phyloP scores from a whole-genome alignment of 441 rosid genomes.

The Pelargonium cotyledonis region DNA sequence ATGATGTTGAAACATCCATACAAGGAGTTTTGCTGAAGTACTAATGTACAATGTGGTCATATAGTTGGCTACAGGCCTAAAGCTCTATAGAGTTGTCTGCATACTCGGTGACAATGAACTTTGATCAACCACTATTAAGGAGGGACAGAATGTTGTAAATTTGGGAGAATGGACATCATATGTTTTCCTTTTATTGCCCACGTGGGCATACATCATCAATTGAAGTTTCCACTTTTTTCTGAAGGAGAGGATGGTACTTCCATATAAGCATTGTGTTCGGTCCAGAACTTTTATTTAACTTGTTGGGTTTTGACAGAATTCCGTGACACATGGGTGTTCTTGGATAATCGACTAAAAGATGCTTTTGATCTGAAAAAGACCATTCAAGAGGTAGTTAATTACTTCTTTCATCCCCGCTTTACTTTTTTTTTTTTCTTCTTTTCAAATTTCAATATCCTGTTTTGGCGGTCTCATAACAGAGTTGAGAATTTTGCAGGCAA shows the following conservation, averaged over 20 bases:
- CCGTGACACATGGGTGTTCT: slow-evolving; percentile 67
- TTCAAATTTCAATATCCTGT: no score
- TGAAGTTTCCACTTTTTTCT: background rate
- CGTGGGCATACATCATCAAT: background rate
- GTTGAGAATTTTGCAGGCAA: slow-evolving; percentile 48
- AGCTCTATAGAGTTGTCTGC: background rate
- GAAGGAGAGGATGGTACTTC: background rate
- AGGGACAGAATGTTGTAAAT: background rate
- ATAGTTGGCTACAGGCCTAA: background rate
- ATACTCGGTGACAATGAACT: background rate
- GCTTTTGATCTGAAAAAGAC: slow-evolving; percentile 80
- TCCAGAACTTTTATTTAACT: background rate
- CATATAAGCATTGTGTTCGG: background rate
- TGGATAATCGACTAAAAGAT: slow-evolving; percentile 75
- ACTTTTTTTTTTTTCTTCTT: background rate
- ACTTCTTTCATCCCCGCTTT: background rate
- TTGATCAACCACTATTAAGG: background rate
- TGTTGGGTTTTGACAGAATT: slow-evolving; percentile 38
- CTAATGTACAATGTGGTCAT: no score
- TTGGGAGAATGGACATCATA: background rate
- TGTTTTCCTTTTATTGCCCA: background rate
- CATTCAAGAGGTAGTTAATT: slow-evolving; percentile 58
- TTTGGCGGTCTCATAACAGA: background rate
- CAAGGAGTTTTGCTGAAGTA: background rate
- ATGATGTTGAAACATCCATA: background rate